Percentiles rank a stretch among this genome's conserved stretches.
phyloP scores from a whole-genome alignment of 768 basidiomycete genomes.

The Tylopilus sp. region DNA sequence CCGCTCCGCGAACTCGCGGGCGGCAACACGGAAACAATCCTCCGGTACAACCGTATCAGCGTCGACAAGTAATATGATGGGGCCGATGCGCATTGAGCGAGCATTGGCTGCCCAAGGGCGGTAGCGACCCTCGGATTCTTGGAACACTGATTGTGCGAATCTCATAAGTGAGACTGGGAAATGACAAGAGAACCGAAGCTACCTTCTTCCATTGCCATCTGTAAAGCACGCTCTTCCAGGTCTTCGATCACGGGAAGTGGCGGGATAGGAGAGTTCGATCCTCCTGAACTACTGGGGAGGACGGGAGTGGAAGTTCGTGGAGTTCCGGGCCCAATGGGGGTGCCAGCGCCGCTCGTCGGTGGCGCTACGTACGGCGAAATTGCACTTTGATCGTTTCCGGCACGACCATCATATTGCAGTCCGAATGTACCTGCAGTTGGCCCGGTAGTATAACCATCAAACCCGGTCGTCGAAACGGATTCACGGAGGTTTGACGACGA shows the following conservation, averaged over 20 bases:
- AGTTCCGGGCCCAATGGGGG: conserved; percentile 26
- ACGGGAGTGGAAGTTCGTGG: conserved; percentile 17
- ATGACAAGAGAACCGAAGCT: conserved; percentile 29
- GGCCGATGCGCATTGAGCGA: conserved; percentile 69
- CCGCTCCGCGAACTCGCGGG: conserved; percentile 77
- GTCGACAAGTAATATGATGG: conserved; percentile 79
- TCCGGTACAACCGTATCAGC: conserved; percentile 88
- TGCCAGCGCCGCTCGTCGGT: conserved; percentile 21
- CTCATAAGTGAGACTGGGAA: conserved; percentile 36
- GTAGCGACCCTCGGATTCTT: conserved; percentile 54
- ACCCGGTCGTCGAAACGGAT: conserved; percentile 22
- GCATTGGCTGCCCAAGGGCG: conserved; percentile 77
- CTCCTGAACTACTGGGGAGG: conserved; percentile 3
- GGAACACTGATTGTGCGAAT: conserved; percentile 40
- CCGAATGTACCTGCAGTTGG: conserved; percentile 48
- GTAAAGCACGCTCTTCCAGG: conserved; percentile 48
- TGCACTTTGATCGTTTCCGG: conserved; percentile 53
- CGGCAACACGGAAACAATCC: conserved; percentile 90
- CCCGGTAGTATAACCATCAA: conserved; percentile 22
- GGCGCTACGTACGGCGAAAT: conserved; percentile 18
- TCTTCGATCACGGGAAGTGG: conserved; percentile 30
- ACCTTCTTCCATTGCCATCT: conserved; percentile 51
- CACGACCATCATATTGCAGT: conserved; percentile 61
- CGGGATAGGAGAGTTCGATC: conserved; percentile 7
- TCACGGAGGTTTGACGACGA: conserved; percentile 20